Evolutionary conservation across 768 basidiomycete genomes (phyloP).

Genomic region (Tephrocybe sp.): DNA sequence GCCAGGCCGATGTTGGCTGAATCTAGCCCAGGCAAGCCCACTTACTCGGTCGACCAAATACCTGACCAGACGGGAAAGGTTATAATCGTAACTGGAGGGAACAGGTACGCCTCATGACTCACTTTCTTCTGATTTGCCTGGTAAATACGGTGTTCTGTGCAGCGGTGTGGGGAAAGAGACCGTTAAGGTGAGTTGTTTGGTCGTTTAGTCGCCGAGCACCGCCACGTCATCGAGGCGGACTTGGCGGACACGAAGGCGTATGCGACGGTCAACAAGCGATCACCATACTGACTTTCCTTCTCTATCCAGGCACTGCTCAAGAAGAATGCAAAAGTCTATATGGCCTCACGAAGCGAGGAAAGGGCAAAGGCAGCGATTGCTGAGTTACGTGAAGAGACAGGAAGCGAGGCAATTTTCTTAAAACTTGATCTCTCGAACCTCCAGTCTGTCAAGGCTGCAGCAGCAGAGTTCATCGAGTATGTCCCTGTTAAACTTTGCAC

Average conservation of each 20-base stretch:
- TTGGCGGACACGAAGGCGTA: no score
- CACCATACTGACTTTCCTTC: background rate
- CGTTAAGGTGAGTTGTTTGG: slow-evolving; percentile 32
- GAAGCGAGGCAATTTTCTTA: slow-evolving; percentile 42
- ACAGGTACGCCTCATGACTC: no score
- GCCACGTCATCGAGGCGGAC: no score
- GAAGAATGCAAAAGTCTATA: slow-evolving; percentile 52
- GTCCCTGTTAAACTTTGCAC: background rate
- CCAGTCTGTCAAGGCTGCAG: slow-evolving; percentile 38
- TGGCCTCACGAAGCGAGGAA: slow-evolving; percentile 39
- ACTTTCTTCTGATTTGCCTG: no score
- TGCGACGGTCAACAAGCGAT: no score
- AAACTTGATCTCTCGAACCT: slow-evolving; percentile 47
- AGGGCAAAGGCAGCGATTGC: slow-evolving; percentile 39
- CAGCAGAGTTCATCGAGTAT: slow-evolving; percentile 37
- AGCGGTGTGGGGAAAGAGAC: slow-evolving; percentile 51
- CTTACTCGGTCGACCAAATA: no score
- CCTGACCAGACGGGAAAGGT: no score
- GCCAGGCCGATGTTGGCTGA: no score
- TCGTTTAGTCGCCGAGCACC: background rate
- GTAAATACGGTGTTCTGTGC: no score
- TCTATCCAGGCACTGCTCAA: slow-evolving; percentile 33
- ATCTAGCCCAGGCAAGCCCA: no score
- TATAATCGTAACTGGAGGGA: no score
- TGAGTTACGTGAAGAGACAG: slow-evolving; percentile 39